Conservation (phyloP, 164 flowering plant genomes). For the Magnolia sinica region DNA sequence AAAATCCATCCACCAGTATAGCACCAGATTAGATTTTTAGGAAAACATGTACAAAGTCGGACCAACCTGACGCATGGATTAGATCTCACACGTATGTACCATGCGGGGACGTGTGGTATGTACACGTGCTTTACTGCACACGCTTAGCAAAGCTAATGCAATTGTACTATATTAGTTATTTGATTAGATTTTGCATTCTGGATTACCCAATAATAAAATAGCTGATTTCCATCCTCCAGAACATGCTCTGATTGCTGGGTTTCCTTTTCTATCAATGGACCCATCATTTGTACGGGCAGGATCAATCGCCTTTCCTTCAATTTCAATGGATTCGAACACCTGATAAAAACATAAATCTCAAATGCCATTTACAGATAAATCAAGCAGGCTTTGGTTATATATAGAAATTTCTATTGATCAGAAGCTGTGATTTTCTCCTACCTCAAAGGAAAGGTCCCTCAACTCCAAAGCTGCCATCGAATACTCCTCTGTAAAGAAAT, state of each 20-base stretch:
- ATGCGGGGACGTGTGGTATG: too few species aligned
- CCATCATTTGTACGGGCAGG: constrained; percentile 11
- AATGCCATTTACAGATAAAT: background rate
- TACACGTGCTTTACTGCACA: too few species aligned
- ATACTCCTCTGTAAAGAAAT: background rate
- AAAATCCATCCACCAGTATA: too few species aligned
- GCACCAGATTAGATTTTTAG: too few species aligned
- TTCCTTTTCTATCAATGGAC: constrained; percentile 11
- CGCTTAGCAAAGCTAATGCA: too few species aligned
- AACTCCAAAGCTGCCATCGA: constrained; percentile 2
- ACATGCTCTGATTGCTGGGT: constrained; percentile 11
- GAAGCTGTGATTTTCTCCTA: background rate
- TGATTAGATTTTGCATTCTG: background rate
- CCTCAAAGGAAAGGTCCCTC: background rate
- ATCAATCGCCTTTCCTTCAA: constrained; percentile 5
- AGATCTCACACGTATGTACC: too few species aligned
- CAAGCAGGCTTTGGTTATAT: background rate
- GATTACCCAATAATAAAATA: constrained; percentile 42
- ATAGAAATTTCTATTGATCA: background rate
- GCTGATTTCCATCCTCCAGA: constrained; percentile 58
- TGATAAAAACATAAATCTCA: background rate
- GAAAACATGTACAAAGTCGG: too few species aligned
- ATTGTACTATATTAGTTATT: too few species aligned
- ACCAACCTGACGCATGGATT: too few species aligned
- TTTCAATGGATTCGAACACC: background rate